Base-by-base conservation (phyloP, 768 basidiomycete species). In the Scleroderma citrinum region DNA sequence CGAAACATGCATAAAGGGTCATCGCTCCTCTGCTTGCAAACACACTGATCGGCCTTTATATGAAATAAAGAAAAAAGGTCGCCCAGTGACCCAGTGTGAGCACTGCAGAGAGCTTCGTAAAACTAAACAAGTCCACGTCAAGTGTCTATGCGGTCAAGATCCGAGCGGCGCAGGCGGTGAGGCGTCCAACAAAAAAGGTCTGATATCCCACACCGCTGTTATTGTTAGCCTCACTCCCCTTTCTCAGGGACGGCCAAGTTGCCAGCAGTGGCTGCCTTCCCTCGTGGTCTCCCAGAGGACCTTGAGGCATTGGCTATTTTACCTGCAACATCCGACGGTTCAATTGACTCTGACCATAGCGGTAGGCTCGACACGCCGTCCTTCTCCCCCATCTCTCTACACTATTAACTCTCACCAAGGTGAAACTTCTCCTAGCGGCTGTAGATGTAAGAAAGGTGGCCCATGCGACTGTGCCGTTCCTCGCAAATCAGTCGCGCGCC, bases 1-100 rank as follows among this genome's bases (percentile, higher is more conserved):
- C 67, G 88, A 88, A 73, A 87, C 89, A 56, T 95, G 92, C 72
- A 93, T 93, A 69, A 92, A 92, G 70, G 92, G 92, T 16, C 92
- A 95, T 69, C 81, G 92, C 43, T 93, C 92, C 14, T 90, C 89
- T 14, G 78, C 82, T 26, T 95, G 92, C 71, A 84, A 82, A 61
- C 92, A 95, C 64, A 85, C 81, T 46, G 89, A 92, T 65, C 80
- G 92, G 36, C 85, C 91, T 32, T 75, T 95, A 45, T 92, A 84
- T 64, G 90, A 80, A 76, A 87, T 83, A 56, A 80, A 72, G 78
- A 85, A 75, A 73, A 83, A 75, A 66, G 83, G 73, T 53, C 73
- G 75, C 48, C 78, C 74, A 3, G 70, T 77, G 34, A 79, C 80
- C 3, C 80, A 78, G 61, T 83, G 81, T 58, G 69, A 70, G 24